Evolutionary conservation across 2,329 filamentous ascomycete species (phyloP).

Genomic region (Tympanopsis confertula): DNA sequence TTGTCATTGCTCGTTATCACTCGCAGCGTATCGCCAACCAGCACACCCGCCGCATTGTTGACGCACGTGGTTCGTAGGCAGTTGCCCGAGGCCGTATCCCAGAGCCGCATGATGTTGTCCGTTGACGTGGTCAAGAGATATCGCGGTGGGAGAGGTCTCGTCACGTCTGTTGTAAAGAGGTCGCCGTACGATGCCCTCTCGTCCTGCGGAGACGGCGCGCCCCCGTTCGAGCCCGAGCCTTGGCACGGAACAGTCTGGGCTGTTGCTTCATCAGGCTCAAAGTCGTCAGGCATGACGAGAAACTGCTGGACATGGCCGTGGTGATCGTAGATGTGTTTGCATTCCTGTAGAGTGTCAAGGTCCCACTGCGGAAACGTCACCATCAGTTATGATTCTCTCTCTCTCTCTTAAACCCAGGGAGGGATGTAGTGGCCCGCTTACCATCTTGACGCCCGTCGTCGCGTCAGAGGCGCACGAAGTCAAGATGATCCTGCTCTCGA

Average conservation of each 20-base stretch:
- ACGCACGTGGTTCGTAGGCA: constrained; percentile 91
- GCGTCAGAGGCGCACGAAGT: constrained; percentile 90
- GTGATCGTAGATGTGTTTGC: constrained; percentile 66
- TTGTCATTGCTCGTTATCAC: constrained; percentile 87
- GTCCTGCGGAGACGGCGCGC: constrained; percentile 34
- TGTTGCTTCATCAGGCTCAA: constrained; percentile 70
- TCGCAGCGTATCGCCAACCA: constrained; percentile 78
- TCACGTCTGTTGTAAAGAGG: constrained; percentile 46
- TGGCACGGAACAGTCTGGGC: constrained; percentile 23
- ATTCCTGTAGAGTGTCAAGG: constrained; percentile 9
- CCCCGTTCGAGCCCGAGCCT: constrained; percentile 42
- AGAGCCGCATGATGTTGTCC: constrained; percentile 82
- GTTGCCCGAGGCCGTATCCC: constrained; percentile 73
- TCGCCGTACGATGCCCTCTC: constrained; percentile 44
- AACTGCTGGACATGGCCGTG: constrained; percentile 93
- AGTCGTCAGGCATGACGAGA: constrained; percentile 71
- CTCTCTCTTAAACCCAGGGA: no score
- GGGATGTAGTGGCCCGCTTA: no score
- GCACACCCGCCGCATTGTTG: constrained; percentile 88
- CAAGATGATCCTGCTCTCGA: constrained; percentile 71
- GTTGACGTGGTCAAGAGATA: constrained; percentile 91
- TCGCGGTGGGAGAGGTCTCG: constrained; percentile 64
- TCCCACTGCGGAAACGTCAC: constrained; percentile 2
- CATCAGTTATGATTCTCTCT: no score
- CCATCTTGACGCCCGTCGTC: constrained; percentile 57